Conservation (phyloP, 2,329 filamentous ascomycete species). For the Xylariales sp. region DNA sequence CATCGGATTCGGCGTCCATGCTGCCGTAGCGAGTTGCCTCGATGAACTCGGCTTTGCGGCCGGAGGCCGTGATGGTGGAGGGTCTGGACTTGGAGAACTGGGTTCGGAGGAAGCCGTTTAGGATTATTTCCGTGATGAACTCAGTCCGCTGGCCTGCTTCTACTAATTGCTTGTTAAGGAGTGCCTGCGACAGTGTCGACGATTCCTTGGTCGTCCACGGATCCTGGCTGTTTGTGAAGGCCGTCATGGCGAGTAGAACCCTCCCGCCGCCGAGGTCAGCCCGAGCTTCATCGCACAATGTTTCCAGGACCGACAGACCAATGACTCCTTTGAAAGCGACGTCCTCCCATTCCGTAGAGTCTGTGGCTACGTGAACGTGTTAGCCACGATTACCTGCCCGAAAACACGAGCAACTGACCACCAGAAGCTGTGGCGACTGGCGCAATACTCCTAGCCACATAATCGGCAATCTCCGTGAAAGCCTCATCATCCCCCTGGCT, state of each 20-base stretch:
- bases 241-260: conserved; percentile 26
- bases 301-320: neutral
- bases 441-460: conserved; percentile 3
- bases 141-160: conserved; percentile 1
- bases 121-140: conserved; percentile 52
- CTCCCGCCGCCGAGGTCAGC: conserved; percentile 8
- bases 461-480: neutral
- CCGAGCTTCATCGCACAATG: neutral
- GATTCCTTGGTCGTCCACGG: conserved; percentile 19
- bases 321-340: neutral
- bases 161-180: conserved; percentile 13
- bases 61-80: conserved; percentile 48
- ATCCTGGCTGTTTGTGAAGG: conserved; percentile 21
- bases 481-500: neutral
- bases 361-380: neutral
- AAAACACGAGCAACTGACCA: neutral
- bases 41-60: conserved; percentile 47
- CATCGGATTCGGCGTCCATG: conserved; percentile 31
- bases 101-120: conserved; percentile 60
- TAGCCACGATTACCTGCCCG: neutral
- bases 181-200: conserved; percentile 9
- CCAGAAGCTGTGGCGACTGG: neutral
- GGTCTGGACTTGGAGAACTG: conserved; percentile 58
- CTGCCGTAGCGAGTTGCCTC: conserved; percentile 31
- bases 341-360: neutral